These are phyloP conservation scores for Buddleja alternifolia DNA, from an alignment of 257 asterid species.

Conservation along the genomic window DNA sequence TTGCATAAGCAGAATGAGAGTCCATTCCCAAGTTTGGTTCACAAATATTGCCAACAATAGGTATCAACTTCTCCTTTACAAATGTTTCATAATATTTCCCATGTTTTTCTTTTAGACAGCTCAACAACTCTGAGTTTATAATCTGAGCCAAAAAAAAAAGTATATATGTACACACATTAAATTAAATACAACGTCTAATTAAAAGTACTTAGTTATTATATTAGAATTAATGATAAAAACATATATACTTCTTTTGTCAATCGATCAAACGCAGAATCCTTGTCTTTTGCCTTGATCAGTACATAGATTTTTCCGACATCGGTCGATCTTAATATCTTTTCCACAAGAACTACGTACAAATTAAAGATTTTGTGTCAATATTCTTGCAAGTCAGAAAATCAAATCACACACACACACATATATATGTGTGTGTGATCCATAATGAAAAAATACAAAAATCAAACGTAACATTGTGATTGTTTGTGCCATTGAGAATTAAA, in stretches of 20 bases:
- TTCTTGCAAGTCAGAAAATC: background rate
- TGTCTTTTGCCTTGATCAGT: constrained; percentile 49
- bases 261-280: constrained; percentile 46
- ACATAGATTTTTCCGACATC: constrained; percentile 48
- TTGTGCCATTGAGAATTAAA: background rate
- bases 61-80: constrained; percentile 44
- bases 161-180: background rate
- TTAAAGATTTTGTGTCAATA: too few relatives aligned
- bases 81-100: constrained; percentile 41
- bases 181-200: background rate
- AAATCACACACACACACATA: too few relatives aligned
- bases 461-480: background rate
- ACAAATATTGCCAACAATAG: constrained; percentile 48
- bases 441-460: background rate
- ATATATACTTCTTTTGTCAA: constrained; percentile 41
- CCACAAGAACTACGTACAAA: constrained; percentile 43
- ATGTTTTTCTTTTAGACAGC: constrained; percentile 36
- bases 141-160: constrained; percentile 29
- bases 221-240: background rate
- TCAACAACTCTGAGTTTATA: constrained; percentile 45
- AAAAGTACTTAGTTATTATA: background rate
- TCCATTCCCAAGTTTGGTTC: constrained; percentile 63
- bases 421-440: too few relatives aligned
- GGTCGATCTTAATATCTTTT: constrained; percentile 52
- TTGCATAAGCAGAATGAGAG: constrained; percentile 13